Base-by-base conservation (phyloP, 805 yeast species). In the Debaryomyces prosopidis region DNA sequence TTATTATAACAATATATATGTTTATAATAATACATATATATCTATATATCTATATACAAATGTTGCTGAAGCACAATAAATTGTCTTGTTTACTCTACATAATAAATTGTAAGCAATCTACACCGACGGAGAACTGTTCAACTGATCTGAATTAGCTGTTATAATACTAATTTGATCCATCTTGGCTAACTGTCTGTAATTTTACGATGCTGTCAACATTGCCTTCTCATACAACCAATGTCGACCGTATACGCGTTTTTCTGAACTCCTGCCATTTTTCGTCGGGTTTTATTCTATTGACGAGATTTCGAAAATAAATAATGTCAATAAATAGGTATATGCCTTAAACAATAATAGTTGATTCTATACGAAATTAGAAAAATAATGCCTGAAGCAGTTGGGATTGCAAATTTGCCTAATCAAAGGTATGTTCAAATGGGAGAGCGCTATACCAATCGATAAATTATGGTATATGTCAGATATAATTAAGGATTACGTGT, bases 321-420 rank as follows among this genome's bases (percentile, higher is more conserved):
- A 14, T n/a, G 16, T 30, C 33, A 30, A 30, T 30, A 30, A 30
- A n/a, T 30, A 30, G 16, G 33, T n/a, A 12, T 12, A 30, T 9
- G 33, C 2, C 19, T 16, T 17, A 38, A 38, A 43, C 33, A 18
- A 43, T 42, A 45, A 48, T 48, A 50, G 44, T 30, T 43, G 39
- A 41, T 14, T 38, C 27, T 2, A n/a, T 38, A 38, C 14, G 12
- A 14, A 27, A 38, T 17, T 17, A 18, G 19, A 41, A 28, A 18
- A 23, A 51, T 20, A 40, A 72, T 72, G 77, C 75, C 75, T 32
- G 84, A 81, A 61, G 76, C 84, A 28, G 80, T 85, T 52, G 91
- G 91, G 44, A 80, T 85, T 56, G 75, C 89, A 33, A 84, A 82
- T 60, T 72, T 85, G 52, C 91, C 91, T 44, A 84, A 85, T 55